Percentiles rank a stretch among this genome's conserved stretches.
Evolutionary conservation across 805 yeast species (phyloP).

Genomic region (Schwanniomyces sp.): DNA sequence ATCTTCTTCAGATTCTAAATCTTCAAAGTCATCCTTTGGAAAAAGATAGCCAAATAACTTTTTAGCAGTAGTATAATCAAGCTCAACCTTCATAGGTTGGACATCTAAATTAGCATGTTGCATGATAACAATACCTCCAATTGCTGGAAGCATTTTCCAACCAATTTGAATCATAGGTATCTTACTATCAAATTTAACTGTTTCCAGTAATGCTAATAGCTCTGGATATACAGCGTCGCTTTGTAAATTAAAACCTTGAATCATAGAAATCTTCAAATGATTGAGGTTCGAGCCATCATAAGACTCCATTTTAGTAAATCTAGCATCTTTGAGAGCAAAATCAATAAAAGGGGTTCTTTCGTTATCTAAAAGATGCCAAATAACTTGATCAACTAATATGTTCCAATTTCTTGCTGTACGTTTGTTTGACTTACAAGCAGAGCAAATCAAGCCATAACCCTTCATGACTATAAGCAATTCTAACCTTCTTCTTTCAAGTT

Average conservation of each 20-base stretch:
- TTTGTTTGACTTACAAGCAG: slow-evolving; percentile 13
- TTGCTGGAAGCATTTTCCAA: slow-evolving; percentile 84
- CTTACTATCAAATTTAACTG: slow-evolving; percentile 3
- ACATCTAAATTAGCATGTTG: slow-evolving; percentile 59
- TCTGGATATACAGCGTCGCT: slow-evolving; percentile 65
- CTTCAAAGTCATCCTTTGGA: slow-evolving; percentile 45
- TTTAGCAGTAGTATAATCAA: slow-evolving; percentile 71
- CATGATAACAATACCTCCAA: slow-evolving; percentile 89
- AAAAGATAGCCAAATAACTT: slow-evolving; percentile 67
- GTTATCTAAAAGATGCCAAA: slow-evolving; percentile 66
- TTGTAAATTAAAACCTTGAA: slow-evolving; percentile 70
- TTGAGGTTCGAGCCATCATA: slow-evolving; percentile 69
- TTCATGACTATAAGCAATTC: slow-evolving; percentile 36
- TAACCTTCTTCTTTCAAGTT: slow-evolving; percentile 29
- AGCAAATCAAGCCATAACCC: slow-evolving; percentile 23
- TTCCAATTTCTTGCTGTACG: slow-evolving; percentile 22
- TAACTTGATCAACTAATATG: slow-evolving; percentile 59
- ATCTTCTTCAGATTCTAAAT: slow-evolving; percentile 8
- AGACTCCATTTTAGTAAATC: slow-evolving; percentile 60
- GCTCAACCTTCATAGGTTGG: slow-evolving; percentile 66
- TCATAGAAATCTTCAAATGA: slow-evolving; percentile 52
- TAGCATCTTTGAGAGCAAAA: slow-evolving; percentile 60
- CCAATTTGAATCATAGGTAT: slow-evolving; percentile 27
- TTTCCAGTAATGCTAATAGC: slow-evolving; percentile 53
- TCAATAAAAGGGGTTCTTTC: slow-evolving; percentile 66